phyloP scores from a whole-genome alignment of 2,329 filamentous ascomycete genomes.

The Aspergillus pseudoviridinutans region DNA sequence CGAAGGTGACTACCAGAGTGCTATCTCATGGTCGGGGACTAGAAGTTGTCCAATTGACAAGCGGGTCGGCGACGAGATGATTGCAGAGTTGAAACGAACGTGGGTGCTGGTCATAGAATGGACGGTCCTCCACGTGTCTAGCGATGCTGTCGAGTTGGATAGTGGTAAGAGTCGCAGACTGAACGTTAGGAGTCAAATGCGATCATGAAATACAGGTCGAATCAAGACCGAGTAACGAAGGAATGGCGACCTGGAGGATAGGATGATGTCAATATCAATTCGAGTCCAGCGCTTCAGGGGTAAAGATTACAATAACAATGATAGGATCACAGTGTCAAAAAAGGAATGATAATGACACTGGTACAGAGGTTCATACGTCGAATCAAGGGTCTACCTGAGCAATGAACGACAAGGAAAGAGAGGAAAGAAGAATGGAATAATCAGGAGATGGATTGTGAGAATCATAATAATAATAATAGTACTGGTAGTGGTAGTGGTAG shows the following conservation, averaged over 20 bases:
- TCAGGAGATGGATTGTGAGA: background rate
- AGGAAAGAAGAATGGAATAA: background rate
- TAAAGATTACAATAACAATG: background rate
- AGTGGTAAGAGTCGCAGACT: background rate
- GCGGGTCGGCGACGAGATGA: slow-evolving; percentile 2
- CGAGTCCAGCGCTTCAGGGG: slow-evolving; percentile 8
- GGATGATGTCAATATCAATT: slow-evolving; percentile 11
- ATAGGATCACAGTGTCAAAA: slow-evolving; percentile 9
- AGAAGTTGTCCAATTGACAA: slow-evolving; percentile 4
- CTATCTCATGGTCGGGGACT: slow-evolving; percentile 30
- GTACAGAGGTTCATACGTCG: too few relatives aligned
- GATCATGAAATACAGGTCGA: background rate
- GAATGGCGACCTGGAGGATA: slow-evolving; percentile 12
- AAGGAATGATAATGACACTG: background rate
- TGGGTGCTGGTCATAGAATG: background rate
- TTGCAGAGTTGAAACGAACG: background rate
- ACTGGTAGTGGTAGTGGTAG: background rate
- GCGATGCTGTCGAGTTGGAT: background rate
- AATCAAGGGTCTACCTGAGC: background rate
- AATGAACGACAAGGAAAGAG: background rate
- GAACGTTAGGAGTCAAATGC: background rate
- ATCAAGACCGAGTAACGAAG: slow-evolving; percentile 6
- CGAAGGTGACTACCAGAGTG: slow-evolving; percentile 32
- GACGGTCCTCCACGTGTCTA: background rate
- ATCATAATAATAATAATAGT: background rate